Evolutionary conservation across 208 protist genomes (phyloP).

Genomic region (Leishmania turanica): DNA sequence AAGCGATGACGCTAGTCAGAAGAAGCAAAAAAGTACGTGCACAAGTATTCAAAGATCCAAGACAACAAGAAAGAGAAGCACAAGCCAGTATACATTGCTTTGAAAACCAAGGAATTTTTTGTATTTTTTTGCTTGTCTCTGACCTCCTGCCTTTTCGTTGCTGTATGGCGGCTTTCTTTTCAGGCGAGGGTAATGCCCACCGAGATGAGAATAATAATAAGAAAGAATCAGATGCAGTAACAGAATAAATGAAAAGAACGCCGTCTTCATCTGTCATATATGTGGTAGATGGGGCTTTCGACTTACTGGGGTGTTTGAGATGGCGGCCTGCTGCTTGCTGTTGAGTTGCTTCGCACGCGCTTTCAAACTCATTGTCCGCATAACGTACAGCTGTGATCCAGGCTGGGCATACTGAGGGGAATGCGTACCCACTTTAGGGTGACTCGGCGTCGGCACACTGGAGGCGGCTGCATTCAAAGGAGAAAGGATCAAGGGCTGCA

Average conservation of each 20-base stretch:
- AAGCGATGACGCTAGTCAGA: not conserved
- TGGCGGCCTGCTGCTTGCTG: not conserved
- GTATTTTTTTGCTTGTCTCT: not conserved
- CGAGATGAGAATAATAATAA: not conserved
- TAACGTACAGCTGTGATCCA: not conserved
- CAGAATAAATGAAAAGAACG: not conserved
- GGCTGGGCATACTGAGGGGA: not conserved
- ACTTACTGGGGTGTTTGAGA: not conserved
- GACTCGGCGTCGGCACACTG: not conserved
- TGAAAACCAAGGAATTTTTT: too few relatives aligned
- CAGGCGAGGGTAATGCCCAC: too few relatives aligned
- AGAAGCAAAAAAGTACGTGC: not conserved
- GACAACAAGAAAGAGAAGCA: not conserved
- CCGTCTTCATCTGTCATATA: not conserved
- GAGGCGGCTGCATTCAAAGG: not conserved
- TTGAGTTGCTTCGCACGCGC: not conserved
- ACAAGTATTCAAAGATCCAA: not conserved
- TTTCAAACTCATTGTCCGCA: not conserved
- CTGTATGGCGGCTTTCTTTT: not conserved
- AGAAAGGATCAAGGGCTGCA: not conserved
- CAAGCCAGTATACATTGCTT: not conserved
- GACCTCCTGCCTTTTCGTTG: not conserved
- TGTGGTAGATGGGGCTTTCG: not conserved
- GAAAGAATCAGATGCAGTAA: not conserved
- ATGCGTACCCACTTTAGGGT: not conserved